phyloP scores from a whole-genome alignment of 2,329 filamentous ascomycete species.

The Fusarium siculi region DNA sequence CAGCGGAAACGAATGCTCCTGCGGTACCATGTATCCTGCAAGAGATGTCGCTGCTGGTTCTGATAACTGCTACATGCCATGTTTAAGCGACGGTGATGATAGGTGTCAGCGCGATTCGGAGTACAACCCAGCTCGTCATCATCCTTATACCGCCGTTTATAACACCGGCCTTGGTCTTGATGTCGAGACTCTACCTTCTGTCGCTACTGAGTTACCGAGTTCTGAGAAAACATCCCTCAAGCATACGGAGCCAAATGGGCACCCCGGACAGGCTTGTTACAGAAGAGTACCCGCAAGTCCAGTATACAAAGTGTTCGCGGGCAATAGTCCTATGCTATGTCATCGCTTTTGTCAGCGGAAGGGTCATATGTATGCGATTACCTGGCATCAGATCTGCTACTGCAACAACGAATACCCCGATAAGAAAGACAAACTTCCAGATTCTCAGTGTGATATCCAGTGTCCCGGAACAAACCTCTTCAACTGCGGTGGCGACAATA shows the following conservation, averaged over 20 bases:
- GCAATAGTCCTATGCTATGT: neutral
- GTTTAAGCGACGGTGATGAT: neutral
- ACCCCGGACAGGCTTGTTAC: neutral
- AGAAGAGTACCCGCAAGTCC: rapidly evolving
- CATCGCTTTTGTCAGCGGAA: neutral
- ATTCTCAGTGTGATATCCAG: neutral
- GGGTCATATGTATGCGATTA: rapidly evolving
- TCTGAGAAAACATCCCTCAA: rapidly evolving
- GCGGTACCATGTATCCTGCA: neutral
- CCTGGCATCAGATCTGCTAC: neutral
- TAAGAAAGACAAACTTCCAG: neutral
- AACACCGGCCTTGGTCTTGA: neutral
- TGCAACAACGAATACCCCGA: neutral
- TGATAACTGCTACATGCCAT: neutral
- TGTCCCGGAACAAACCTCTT: neutral
- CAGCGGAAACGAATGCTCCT: neutral
- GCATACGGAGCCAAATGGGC: neutral
- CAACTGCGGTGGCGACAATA: neutral
- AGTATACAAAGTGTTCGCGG: rapidly evolving
- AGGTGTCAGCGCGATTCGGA: neutral
- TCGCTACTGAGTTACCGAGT: rapidly evolving
- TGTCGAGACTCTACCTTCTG: rapidly evolving
- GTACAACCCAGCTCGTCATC: neutral
- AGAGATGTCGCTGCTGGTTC: neutral
- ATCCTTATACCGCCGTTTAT: neutral